Evolutionary conservation across 768 basidiomycete genomes (phyloP).

Genomic region (Leccinum incarnatum): DNA sequence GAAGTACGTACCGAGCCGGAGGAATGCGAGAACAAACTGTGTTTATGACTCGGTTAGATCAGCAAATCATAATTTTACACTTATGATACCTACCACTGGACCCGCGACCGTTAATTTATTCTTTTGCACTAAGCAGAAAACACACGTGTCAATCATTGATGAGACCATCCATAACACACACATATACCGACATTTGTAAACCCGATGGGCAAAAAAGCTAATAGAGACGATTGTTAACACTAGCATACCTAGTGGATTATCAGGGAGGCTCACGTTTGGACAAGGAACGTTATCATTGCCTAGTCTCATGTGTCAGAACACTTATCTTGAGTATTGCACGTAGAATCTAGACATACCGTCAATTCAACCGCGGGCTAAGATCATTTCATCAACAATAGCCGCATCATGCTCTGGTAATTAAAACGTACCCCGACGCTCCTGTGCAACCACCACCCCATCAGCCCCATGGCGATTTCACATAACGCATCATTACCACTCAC

Average conservation of each 20-base stretch:
- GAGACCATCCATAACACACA: not conserved
- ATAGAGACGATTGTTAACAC: not conserved
- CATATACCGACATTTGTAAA: constrained; percentile 19
- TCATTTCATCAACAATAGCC: not conserved
- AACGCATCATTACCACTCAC: constrained; percentile 5
- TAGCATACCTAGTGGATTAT: too few relatives aligned
- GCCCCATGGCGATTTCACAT: not conserved
- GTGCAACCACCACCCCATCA: not conserved
- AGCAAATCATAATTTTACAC: not conserved
- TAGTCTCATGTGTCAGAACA: constrained; percentile 1
- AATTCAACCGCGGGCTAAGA: constrained; percentile 19
- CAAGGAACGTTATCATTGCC: constrained; percentile 27
- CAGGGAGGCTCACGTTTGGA: constrained; percentile 12
- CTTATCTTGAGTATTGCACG: not conserved
- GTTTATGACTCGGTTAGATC: not conserved
- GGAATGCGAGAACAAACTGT: constrained; percentile 16
- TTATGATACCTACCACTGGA: constrained; percentile 11
- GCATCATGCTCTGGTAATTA: not conserved
- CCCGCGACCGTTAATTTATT: constrained; percentile 13
- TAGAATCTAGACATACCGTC: constrained; percentile 13
- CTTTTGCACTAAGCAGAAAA: constrained; percentile 11
- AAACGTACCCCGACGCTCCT: constrained; percentile 26
- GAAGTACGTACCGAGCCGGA: constrained; percentile 17
- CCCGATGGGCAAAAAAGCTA: constrained; percentile 27
- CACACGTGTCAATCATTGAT: not conserved